Base-by-base conservation (phyloP, 371 early-diverging fungal species). In the Circinella minor region DNA sequence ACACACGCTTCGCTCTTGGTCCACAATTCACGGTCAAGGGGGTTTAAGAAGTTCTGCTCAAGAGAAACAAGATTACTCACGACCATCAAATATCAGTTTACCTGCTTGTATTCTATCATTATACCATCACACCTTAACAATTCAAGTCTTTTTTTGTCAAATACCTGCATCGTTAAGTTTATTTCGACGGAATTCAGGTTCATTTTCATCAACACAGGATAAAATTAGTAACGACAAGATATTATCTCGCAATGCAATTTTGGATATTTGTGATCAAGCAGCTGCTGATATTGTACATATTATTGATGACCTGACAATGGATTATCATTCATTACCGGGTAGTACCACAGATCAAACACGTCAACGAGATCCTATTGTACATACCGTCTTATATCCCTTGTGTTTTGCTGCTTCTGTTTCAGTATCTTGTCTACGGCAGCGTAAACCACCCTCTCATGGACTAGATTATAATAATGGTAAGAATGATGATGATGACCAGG, bases 121-220 rank as follows among this genome's bases (percentile, higher is more conserved):
- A 15, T 77, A 71, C 51, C 74, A 72, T 38, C 60, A 67, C 34
- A 67, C 70, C 0, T 63, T 77, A 8, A 70, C 68, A 20, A 71
- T 77, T 46, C 77, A 77, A 13, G 43, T 75, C 4, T 66, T 66
- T 37, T 55, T 65, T 36, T 62, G 72, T 18, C 68, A 71, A 43
- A 55, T 65, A 13, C 66, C 69, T 15, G 69, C 61, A 54, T 66
- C 64, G 7, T 18, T 49, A 39, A 9, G 14, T 47, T 47, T 68
- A 13, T 68, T 68, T 49, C 51, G 34, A 4, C 11, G 15, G 14
- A 51, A 51, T n/a, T 13, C 51, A 51, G 3, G 14, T 13, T 51
- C 51, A n/a, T n/a, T 15, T 51, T 14, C 51, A 51, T 8, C 51
- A 14, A n/a, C 47, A 47, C 15, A 11, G 47, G 47, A 51, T 15